These are phyloP conservation scores for Phytomonas sp. DNA, from an alignment of 208 protist species.

Conservation along the genomic window DNA sequence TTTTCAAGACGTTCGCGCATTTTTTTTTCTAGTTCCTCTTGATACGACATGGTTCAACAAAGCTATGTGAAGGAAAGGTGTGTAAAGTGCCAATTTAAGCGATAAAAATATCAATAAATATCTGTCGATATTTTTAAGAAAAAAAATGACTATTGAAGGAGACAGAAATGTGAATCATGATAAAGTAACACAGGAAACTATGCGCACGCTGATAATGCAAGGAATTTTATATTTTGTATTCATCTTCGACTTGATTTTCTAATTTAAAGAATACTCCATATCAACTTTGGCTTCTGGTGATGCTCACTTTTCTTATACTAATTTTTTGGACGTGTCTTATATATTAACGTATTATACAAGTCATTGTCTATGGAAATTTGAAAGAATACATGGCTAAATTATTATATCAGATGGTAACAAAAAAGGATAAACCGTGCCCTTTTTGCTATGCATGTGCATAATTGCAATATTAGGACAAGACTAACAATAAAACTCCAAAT, in stretches of 20 bases:
- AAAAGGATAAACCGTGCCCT: not conserved
- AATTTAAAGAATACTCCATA: slow-evolving; percentile 4
- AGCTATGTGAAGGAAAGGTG: not conserved
- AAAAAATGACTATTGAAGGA: not conserved
- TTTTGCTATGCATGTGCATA: not conserved
- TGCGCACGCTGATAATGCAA: not conserved
- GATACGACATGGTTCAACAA: not conserved
- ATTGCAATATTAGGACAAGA: slow-evolving; percentile 3
- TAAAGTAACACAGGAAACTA: slow-evolving; percentile 6
- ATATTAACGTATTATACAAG: slow-evolving; percentile 3
- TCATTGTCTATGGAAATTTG: not conserved
- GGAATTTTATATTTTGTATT: not conserved
- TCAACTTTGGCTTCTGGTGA: not conserved
- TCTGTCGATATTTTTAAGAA: slow-evolving; percentile 4
- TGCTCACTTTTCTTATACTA: not conserved
- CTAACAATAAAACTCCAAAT: not conserved
- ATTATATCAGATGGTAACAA: not conserved
- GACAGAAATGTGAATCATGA: slow-evolving; percentile 8
- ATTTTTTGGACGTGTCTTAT: not conserved
- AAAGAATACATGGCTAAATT: not conserved
- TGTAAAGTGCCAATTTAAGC: slow-evolving; percentile 2
- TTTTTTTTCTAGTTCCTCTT: slow-evolving; percentile 40
- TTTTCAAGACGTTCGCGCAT: slow-evolving; percentile 66
- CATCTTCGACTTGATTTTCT: not conserved
- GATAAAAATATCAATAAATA: slow-evolving; percentile 6